Evolutionary conservation across 805 yeast genomes (phyloP).

Genomic region (Metschnikowia hibisci): DNA sequence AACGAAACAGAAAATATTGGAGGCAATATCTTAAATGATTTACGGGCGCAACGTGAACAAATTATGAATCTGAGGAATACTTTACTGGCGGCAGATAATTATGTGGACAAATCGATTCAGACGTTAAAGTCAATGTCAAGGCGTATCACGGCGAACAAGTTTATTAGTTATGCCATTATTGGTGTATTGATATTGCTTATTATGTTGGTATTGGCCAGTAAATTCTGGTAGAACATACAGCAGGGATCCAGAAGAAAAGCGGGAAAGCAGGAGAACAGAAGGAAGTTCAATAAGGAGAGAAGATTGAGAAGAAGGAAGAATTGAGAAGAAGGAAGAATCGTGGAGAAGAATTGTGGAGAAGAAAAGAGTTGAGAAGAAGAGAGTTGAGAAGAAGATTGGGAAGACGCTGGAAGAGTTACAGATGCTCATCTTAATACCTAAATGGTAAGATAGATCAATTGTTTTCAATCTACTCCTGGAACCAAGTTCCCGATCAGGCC

Average conservation of each 20-base stretch:
- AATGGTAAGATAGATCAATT: no score
- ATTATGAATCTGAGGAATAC: constrained; percentile 82
- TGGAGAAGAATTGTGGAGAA: no score
- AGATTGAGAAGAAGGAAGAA: not conserved
- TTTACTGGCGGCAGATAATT: constrained; percentile 82
- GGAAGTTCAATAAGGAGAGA: not conserved
- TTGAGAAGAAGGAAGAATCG: no score
- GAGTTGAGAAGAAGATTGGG: no score
- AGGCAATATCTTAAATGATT: constrained; percentile 80
- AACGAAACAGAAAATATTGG: constrained; percentile 91
- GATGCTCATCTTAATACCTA: no score
- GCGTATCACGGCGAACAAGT: constrained; percentile 84
- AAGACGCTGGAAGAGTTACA: no score
- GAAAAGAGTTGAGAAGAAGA: no score
- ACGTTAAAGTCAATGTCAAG: constrained; percentile 91
- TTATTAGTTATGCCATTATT: constrained; percentile 87
- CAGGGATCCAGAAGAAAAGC: no score
- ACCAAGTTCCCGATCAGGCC: no score
- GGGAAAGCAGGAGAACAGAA: not conserved
- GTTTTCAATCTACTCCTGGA: no score
- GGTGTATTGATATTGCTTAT: constrained; percentile 81
- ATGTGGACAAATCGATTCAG: constrained; percentile 83
- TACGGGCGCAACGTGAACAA: constrained; percentile 92
- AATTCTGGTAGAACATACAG: constrained; percentile 50
- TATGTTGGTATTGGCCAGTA: constrained; percentile 76